These are phyloP conservation scores for Metschnikowia continentalis DNA, from an alignment of 805 yeast genomes.

Conservation along the genomic window DNA sequence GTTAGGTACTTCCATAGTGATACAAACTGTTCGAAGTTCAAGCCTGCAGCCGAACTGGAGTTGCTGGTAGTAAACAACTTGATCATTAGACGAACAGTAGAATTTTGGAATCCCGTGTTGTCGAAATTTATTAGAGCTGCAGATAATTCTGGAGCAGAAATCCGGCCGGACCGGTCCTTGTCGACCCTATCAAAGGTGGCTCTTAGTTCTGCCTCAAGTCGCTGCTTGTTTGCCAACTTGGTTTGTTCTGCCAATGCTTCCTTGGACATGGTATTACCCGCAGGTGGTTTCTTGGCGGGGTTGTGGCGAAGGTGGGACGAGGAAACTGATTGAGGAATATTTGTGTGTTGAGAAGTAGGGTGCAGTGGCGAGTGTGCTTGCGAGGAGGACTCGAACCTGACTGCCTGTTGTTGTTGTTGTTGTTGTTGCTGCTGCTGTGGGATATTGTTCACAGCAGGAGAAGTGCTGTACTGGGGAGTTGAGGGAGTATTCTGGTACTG, in stretches of 20 bases:
- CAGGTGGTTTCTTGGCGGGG: slow-evolving; percentile 16
- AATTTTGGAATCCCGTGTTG: slow-evolving; percentile 55
- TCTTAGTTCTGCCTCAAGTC: slow-evolving; percentile 45
- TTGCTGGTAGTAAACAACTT: slow-evolving; percentile 47
- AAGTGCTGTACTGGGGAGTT: slow-evolving; percentile 4
- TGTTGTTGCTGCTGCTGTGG: slow-evolving; percentile 6
- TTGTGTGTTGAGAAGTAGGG: slow-evolving; percentile 1
- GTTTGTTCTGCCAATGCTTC: slow-evolving; percentile 14
- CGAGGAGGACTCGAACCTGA: slow-evolving; percentile 3
- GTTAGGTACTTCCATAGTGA: slow-evolving; percentile 65
- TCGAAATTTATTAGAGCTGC: slow-evolving; percentile 60
- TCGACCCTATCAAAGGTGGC: slow-evolving; percentile 54
- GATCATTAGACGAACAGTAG: slow-evolving; percentile 60
- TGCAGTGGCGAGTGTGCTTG: slow-evolving; percentile 2
- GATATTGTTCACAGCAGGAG: slow-evolving; percentile 1
- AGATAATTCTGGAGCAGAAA: slow-evolving; percentile 55
- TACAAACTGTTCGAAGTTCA: slow-evolving; percentile 58
- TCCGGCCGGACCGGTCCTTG: slow-evolving; percentile 47
- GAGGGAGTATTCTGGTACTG: slow-evolving; percentile 3
- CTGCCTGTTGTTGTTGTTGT: slow-evolving; percentile 1
- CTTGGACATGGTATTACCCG: slow-evolving; percentile 19
- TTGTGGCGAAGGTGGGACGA: slow-evolving; percentile 1
- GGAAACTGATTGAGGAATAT: not conserved
- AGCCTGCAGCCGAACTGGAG: slow-evolving; percentile 19
- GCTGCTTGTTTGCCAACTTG: slow-evolving; percentile 31